Percentiles rank a stretch among this genome's conserved stretches.
These are phyloP conservation scores for Diddensiella caesifluorescens DNA, from an alignment of 805 yeast species.

Conservation along the genomic window DNA sequence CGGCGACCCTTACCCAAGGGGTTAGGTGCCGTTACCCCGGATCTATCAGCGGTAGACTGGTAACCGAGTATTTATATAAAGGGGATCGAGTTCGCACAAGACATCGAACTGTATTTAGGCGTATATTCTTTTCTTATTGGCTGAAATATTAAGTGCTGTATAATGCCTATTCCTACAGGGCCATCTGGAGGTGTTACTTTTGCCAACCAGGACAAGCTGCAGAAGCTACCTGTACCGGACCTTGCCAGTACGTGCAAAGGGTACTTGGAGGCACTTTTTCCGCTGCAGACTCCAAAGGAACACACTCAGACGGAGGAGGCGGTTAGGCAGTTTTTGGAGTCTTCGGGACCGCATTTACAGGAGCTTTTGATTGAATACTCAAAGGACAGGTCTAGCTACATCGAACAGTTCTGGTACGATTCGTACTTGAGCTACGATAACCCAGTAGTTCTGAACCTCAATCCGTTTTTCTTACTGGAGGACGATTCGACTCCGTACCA, in stretches of 20 bases:
- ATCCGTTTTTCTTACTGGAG: slow-evolving; percentile 84
- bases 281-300: slow-evolving; percentile 70
- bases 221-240: slow-evolving; percentile 76
- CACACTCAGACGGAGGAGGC: slow-evolving; percentile 56
- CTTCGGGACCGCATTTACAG: slow-evolving; percentile 56
- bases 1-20: no score
- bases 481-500: slow-evolving; percentile 75
- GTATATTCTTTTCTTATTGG: no score
- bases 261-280: slow-evolving; percentile 64
- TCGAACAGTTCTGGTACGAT: slow-evolving; percentile 94
- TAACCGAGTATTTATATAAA: not conserved
- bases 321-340: slow-evolving; percentile 49
- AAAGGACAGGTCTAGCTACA: slow-evolving; percentile 65
- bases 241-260: slow-evolving; percentile 59
- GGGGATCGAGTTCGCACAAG: not conserved
- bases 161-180: not conserved
- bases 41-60: no score
- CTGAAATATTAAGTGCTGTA: no score
- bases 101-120: no score
- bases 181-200: slow-evolving; percentile 42
- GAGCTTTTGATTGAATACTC: slow-evolving; percentile 57
- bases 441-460: slow-evolving; percentile 79
- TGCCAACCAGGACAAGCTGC: slow-evolving; percentile 51
- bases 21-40: no score
- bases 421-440: slow-evolving; percentile 78